A percentile compares a stretch with the other conserved stretches of the same genome.
Evolutionary conservation across 345 rosid species (phyloP).

Genomic region (Raphanus sativus): DNA sequence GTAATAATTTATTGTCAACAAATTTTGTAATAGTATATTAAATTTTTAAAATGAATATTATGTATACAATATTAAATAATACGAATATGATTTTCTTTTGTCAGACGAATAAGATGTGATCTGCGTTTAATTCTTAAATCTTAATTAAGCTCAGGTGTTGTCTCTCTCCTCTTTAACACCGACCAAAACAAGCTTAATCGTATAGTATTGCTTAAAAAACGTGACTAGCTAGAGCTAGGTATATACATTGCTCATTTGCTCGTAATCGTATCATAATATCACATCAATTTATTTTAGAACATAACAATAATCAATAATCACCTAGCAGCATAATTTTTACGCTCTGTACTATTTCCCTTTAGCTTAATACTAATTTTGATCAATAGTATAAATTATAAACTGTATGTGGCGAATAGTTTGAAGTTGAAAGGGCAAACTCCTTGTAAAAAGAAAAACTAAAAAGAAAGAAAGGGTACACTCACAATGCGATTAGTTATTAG

Average conservation of each 20-base stretch:
- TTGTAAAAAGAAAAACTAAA: too few species aligned
- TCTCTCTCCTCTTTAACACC: constrained; percentile 34
- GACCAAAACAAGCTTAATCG: constrained; percentile 32
- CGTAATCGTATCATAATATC: not conserved
- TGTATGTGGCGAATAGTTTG: too few species aligned
- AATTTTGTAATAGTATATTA: not conserved
- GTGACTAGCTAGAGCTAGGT: constrained; percentile 40
- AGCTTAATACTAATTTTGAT: too few species aligned
- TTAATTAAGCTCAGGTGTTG: constrained; percentile 26
- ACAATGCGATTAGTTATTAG: too few species aligned
- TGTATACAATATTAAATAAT: not conserved
- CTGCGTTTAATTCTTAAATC: not conserved
- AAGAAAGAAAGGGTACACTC: too few species aligned
- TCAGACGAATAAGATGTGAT: not conserved
- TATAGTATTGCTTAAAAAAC: constrained; percentile 29
- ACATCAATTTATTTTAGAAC: not conserved
- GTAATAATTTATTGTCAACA: not conserved
- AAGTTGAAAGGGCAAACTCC: too few species aligned
- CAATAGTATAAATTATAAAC: too few species aligned
- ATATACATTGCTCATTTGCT: constrained; percentile 4
- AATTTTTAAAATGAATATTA: not conserved
- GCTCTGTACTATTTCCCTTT: too few species aligned
- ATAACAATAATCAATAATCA: not conserved
- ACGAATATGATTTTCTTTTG: not conserved
- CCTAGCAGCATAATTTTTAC: not conserved